Base-by-base conservation (phyloP, 441 rosid species). In the Raphanus hybrid region DNA sequence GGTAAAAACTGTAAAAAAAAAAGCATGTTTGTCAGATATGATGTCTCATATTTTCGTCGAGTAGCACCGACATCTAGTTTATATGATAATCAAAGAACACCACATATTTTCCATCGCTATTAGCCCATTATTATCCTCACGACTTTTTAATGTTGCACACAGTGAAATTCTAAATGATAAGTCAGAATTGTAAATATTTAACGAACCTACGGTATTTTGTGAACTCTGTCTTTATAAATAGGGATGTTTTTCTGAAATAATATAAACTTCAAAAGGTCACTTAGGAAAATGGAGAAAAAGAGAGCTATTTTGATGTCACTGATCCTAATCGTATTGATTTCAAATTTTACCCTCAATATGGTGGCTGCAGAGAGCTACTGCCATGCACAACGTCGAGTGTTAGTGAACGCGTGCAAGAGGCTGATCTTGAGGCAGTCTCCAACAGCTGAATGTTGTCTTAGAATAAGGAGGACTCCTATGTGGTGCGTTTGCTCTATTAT, bases 391-490 rank as follows among this genome's bases (percentile, higher is more conserved):
- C 45, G 68, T 15, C 68, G 75, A 2, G 29, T 61, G 0, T 29
- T 61, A 45, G 11, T 71, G 7, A 29, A 61, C 4, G 59, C 75
- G 18, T 71, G 75, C 45, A 71, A 62, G 68, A 71, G 43, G 18
- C 6, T 45, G 18, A 14, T 71, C 1, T 27, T 71, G 8, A 71
- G 75, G 34, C 74, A 57, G 23, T 61, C 68, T 61, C 75, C 68
- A 3, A 45, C 68, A 1, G 20, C 27, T 15, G 68, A 61, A 16
- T 71, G 68, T 61, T 71, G 68, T 71, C 12, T 15, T 10, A 61
- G 75, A 61, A 71, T 71, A 27, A 71, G 75, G 34, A 16, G 3
- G 2, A 61, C 68, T 71, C 75, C 60, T 27, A 29, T 45, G 68
- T 61, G 34, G 45, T 71, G 75, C 7, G 60, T 71, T 10, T 71